These are phyloP conservation scores for Boletus pseudopeckii DNA, from an alignment of 768 basidiomycete genomes.

Conservation along the genomic window DNA sequence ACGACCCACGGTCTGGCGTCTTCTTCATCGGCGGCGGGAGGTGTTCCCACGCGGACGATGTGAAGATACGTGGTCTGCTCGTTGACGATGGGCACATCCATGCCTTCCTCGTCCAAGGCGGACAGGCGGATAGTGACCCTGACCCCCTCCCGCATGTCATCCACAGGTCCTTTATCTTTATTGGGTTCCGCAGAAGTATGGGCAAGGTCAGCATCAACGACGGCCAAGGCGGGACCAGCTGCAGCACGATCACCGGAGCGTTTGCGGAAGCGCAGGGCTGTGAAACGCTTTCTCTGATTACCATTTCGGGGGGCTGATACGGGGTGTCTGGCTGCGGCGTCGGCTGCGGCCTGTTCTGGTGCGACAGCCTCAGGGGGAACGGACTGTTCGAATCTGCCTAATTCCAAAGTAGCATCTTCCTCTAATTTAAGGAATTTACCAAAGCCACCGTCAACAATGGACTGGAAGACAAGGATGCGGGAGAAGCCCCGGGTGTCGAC, in stretches of 20 bases:
- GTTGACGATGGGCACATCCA: slow-evolving; percentile 65
- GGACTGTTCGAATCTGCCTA: slow-evolving; percentile 64
- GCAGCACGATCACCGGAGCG: slow-evolving; percentile 47
- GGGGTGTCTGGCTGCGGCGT: too few relatives aligned
- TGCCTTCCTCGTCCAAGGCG: slow-evolving; percentile 75
- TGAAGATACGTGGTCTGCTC: slow-evolving; percentile 89
- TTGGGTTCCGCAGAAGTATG: slow-evolving; percentile 30
- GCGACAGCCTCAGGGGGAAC: slow-evolving; percentile 1
- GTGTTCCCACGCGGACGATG: slow-evolving; percentile 64
- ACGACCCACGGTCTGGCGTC: slow-evolving; percentile 84
- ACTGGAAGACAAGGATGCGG: slow-evolving; percentile 37
- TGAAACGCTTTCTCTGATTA: slow-evolving; percentile 54
- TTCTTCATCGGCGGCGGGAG: slow-evolving; percentile 41
- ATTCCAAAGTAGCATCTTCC: slow-evolving; percentile 75
- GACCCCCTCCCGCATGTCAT: slow-evolving; percentile 60
- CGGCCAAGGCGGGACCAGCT: slow-evolving; percentile 75
- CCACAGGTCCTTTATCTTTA: slow-evolving; percentile 44
- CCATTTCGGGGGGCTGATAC: slow-evolving; percentile 15
- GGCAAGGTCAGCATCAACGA: slow-evolving; percentile 65
- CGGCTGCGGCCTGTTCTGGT: slow-evolving; percentile 11
- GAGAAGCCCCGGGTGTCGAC: slow-evolving; percentile 33
- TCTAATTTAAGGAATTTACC: slow-evolving; percentile 69
- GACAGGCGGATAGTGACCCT: slow-evolving; percentile 76
- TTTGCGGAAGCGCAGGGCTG: slow-evolving; percentile 65
- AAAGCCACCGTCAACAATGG: slow-evolving; percentile 79